Evolutionary conservation across 164 flowering plant species (phyloP), one percentile per base, ranked within the genome.

Genomic region (Warburgia ugandensis): DNA sequence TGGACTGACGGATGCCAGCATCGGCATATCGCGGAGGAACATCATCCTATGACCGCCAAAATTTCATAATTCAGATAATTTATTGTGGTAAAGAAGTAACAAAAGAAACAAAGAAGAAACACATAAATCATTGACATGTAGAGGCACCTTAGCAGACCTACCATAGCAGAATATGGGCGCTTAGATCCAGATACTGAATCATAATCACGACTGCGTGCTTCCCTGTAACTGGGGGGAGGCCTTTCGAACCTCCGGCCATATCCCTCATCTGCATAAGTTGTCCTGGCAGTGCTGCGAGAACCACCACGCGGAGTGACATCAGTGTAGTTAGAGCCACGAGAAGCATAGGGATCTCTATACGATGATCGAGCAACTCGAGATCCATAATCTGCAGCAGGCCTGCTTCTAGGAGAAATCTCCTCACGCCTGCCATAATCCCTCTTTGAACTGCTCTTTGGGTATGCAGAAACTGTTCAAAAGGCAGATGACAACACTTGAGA

Each of bases 21-120:
- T 92, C 99, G 57, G 79, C 67, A 75, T 88, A 92, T 12, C 87
- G 88, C 14, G 94, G 72, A 64, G 89, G 90, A 25, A 70, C 79
- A 69, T 86, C 99, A 63, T 80, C 94, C 99, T 92, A 13, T 10
- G 14, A 23, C 30, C 16, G 28, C 38, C 17, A 52, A 29, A 0
- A 29, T 19, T 47, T 20, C n/a, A 45, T 28, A 22, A 22, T 30
- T 17, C 25, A 22, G n/a, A n/a, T n/a, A n/a, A n/a, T n/a, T 10
- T 37, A 26, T 38, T 5, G 9, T 6, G 5, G 20, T 6, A 22
- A n/a, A 35, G 46, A 29, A 5, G 4, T 1, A n/a, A n/a, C 3
- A 23, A 52, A 42, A 54, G 5, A 47, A 21, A 3, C 29, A 26
- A 27, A 21, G 32, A 14, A 32, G 28, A 20, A 29, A 17, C 13